These are phyloP conservation scores for Trichophaea hybrida DNA, from an alignment of 2,329 filamentous ascomycete species.

Conservation along the genomic window DNA sequence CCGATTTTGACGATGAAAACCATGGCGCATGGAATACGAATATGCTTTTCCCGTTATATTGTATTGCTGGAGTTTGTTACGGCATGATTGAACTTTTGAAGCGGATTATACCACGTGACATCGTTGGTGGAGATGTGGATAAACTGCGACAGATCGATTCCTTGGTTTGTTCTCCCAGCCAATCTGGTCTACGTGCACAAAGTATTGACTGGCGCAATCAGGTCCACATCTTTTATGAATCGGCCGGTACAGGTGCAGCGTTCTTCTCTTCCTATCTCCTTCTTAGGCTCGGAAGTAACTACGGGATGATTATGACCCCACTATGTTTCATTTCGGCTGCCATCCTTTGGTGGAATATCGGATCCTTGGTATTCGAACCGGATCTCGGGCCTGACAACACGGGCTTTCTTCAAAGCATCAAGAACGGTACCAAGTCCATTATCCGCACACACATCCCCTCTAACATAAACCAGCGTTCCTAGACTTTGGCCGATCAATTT, in stretches of 20 bases:
- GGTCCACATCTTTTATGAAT: constrained; percentile 32
- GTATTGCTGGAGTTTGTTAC: constrained; percentile 32
- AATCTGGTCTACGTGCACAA: too few species aligned
- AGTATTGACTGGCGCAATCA: background rate
- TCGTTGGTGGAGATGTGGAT: constrained; percentile 39
- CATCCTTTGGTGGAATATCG: constrained; percentile 31
- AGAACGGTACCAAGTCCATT: background rate
- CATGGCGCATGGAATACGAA: constrained; percentile 39
- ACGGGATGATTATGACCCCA: constrained; percentile 39
- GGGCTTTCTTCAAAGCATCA: background rate
- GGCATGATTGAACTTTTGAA: constrained; percentile 42
- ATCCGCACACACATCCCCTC: background rate
- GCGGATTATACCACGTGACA: constrained; percentile 39
- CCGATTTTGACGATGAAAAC: constrained; percentile 12
- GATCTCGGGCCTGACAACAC: background rate
- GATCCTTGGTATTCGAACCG: background rate
- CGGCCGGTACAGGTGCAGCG: constrained; percentile 36
- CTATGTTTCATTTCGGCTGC: constrained; percentile 36
- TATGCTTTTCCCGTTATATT: constrained; percentile 39
- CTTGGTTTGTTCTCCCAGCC: constrained; percentile 21
- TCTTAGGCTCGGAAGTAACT: constrained; percentile 39
- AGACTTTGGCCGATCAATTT: constrained; percentile 31
- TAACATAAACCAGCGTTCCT: background rate
- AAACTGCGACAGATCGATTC: constrained; percentile 39
- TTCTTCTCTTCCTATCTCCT: constrained; percentile 38